phyloP scores from a whole-genome alignment of 805 yeast species.

The Starmerella stigmatis region DNA sequence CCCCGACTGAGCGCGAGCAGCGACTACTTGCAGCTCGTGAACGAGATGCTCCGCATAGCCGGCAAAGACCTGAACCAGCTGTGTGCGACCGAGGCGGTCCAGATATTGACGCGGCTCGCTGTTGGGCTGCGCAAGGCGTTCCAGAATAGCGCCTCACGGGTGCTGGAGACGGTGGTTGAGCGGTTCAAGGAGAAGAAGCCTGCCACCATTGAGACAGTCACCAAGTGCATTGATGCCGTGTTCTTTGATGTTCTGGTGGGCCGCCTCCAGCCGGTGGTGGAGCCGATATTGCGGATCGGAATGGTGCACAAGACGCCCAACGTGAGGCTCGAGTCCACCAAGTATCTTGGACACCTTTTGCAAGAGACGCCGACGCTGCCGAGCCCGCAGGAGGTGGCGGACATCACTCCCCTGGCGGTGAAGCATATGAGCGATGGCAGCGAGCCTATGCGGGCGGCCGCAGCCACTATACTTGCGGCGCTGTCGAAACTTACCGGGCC shows the following conservation, averaged over 20 bases:
- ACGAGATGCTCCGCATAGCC: constrained; percentile 56
- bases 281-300: constrained; percentile 36
- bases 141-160: constrained; percentile 38
- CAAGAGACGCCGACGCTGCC: constrained; percentile 43
- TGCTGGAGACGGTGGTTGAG: constrained; percentile 60
- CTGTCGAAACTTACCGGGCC: constrained; percentile 75
- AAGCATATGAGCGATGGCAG: constrained; percentile 72
- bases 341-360: constrained; percentile 54
- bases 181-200: constrained; percentile 82
- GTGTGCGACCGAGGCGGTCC: constrained; percentile 71
- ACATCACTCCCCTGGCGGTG: constrained; percentile 44
- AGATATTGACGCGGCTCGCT: constrained; percentile 50
- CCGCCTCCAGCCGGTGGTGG: constrained; percentile 10
- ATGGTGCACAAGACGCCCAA: constrained; percentile 76
- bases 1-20: constrained; percentile 47
- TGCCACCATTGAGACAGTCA: constrained; percentile 62
- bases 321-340: constrained; percentile 59
- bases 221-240: constrained; percentile 50
- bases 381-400: constrained; percentile 42
- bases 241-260: constrained; percentile 34
- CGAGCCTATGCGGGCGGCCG: constrained; percentile 69
- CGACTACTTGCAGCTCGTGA: constrained; percentile 58
- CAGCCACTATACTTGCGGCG: constrained; percentile 69
- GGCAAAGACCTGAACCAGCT: constrained; percentile 76
- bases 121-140: constrained; percentile 50